Percentiles rank a stretch among this genome's conserved stretches.
phyloP scores from a whole-genome alignment of 2,329 filamentous ascomycete genomes.

The Periconia digitata region DNA sequence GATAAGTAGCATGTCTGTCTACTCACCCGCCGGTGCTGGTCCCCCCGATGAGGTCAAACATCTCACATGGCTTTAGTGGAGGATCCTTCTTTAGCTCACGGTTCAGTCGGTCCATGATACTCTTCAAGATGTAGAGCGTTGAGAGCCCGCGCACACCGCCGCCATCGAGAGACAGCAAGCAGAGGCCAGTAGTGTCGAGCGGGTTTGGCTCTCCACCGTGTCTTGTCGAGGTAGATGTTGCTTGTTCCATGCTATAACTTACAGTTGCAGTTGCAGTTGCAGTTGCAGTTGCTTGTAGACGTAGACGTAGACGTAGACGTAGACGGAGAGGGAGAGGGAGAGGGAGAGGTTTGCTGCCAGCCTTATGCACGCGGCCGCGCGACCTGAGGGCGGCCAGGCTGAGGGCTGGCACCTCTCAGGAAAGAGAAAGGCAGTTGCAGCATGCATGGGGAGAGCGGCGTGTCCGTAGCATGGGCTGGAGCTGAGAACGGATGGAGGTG shows the following conservation, averaged over 20 bases:
- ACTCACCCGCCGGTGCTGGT: conserved; percentile 20
- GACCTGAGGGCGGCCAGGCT: too few species aligned
- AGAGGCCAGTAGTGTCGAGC: conserved; percentile 2
- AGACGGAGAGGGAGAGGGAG: too few species aligned
- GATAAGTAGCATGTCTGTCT: neutral
- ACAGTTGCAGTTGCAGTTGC: too few species aligned
- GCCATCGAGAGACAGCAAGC: conserved; percentile 6
- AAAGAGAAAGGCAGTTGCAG: conserved; percentile 5
- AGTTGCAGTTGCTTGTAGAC: too few species aligned
- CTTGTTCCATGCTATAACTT: too few species aligned
- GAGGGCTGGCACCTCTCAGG: neutral
- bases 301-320: too few species aligned
- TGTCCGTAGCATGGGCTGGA: conserved; percentile 1
- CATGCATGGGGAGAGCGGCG: neutral
- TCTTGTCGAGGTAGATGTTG: conserved; percentile 1
- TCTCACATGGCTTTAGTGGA: conserved; percentile 10
- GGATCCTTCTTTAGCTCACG: neutral
- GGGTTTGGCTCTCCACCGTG: conserved; percentile 3
- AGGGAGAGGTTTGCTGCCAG: too few species aligned
- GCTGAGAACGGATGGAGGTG: conserved; percentile 5
- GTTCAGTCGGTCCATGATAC: conserved; percentile 18
- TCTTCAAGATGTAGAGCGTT: conserved; percentile 20
- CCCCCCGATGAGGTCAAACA: conserved; percentile 24
- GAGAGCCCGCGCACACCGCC: conserved; percentile 30
- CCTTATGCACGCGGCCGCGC: too few species aligned